A percentile compares a stretch with the other conserved stretches of the same genome.
These are phyloP conservation scores for Ailanthus altissimus DNA, from an alignment of 345 rosid genomes.

Conservation along the genomic window DNA sequence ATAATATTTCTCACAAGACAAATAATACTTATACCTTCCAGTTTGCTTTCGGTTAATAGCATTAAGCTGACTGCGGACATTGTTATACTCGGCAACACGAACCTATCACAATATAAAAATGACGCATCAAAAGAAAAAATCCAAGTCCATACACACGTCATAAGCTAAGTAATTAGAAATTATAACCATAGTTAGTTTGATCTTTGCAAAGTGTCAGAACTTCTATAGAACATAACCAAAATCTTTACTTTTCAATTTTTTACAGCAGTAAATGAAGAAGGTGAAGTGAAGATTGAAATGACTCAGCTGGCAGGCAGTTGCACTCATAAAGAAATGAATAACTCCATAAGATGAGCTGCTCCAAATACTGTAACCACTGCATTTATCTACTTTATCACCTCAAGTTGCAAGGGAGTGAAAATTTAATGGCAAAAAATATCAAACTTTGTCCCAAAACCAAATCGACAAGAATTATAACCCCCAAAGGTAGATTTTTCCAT, in stretches of 20 bases:
- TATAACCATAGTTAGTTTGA: not conserved
- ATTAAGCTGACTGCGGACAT: constrained; percentile 93
- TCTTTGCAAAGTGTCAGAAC: not conserved
- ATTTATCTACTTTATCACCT: not conserved
- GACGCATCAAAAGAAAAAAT: constrained; percentile 14
- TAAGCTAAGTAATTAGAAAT: not conserved
- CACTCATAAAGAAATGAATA: not conserved
- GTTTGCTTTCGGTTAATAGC: constrained; percentile 94
- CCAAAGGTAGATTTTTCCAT: not conserved
- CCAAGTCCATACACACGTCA: not conserved
- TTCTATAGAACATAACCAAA: not conserved
- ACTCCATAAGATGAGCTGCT: not conserved
- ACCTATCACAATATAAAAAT: constrained; percentile 53
- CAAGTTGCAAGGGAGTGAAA: not conserved
- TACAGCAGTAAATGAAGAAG: not conserved
- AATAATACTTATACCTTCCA: constrained; percentile 64
- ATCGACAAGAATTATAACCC: not conserved
- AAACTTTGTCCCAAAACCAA: not conserved
- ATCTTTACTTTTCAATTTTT: not conserved
- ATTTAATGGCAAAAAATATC: not conserved
- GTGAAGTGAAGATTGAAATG: not conserved
- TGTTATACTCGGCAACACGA: constrained; percentile 92
- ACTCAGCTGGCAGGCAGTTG: not conserved
- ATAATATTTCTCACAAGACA: not conserved
- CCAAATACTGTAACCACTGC: not conserved